Conservation (phyloP, 257 asterid species). For the Solanum corneliomulleri region DNA sequence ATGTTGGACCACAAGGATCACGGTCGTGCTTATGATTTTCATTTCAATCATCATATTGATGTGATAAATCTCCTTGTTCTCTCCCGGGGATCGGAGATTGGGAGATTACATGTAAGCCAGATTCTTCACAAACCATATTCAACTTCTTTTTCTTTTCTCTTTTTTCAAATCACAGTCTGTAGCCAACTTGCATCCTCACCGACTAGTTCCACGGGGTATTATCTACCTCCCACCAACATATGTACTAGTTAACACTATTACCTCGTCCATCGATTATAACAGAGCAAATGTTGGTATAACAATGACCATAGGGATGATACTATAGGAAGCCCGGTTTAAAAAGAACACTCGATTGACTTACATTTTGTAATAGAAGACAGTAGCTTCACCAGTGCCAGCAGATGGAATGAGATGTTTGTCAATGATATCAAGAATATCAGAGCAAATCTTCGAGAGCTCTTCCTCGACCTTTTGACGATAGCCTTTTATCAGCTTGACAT, state of each 20-base stretch:
- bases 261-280: background rate
- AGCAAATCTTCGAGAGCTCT: slow-evolving; percentile 75
- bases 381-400: slow-evolving; percentile 78
- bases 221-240: background rate
- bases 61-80: background rate
- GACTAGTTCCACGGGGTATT: background rate
- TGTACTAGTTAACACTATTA: background rate
- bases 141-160: too few relatives aligned
- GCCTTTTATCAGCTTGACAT: slow-evolving; percentile 56
- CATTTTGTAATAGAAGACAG: slow-evolving; percentile 90
- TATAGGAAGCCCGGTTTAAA: background rate
- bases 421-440: slow-evolving; percentile 62
- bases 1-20: background rate
- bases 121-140: background rate
- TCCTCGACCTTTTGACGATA: slow-evolving; percentile 84
- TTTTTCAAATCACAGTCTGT: background rate
- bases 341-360: slow-evolving; percentile 11
- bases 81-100: background rate
- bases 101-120: background rate
- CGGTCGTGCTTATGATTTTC: background rate
- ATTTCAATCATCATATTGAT: background rate
- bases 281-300: background rate
- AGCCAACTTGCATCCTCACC: too few relatives aligned
- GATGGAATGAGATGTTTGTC: slow-evolving; percentile 78
- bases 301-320: background rate